Conservation (phyloP, 805 yeast genomes). For the Sungouiozyma intestinalis region DNA sequence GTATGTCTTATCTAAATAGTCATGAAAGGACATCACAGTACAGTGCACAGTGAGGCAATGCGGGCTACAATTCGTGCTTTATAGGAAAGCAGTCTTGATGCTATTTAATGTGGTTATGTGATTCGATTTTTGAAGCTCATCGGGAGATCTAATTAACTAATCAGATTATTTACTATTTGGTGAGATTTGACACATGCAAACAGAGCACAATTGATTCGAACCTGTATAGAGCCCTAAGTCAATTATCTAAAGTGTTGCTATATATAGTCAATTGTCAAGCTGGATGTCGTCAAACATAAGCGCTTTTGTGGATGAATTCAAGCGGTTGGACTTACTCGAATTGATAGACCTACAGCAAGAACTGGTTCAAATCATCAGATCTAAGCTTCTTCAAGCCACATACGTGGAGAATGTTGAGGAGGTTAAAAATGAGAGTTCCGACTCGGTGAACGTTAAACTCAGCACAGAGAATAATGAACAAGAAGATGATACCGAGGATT, state of each 20-base stretch:
- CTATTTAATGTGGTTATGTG: too few relatives aligned
- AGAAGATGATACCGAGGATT: constrained; percentile 14
- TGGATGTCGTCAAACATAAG: not conserved
- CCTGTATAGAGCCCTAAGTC: too few relatives aligned
- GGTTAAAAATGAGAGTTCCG: too few relatives aligned
- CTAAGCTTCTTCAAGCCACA: constrained; percentile 1
- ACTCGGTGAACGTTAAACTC: too few relatives aligned
- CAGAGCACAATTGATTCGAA: too few relatives aligned
- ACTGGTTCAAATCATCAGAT: not conserved
- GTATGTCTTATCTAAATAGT: constrained; percentile 38
- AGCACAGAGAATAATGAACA: too few relatives aligned
- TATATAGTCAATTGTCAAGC: not conserved
- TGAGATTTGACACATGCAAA: not conserved
- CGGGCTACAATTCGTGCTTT: too few relatives aligned
- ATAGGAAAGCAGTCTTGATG: too few relatives aligned
- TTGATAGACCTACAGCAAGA: not conserved
- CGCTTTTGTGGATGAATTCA: not conserved
- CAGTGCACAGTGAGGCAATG: too few relatives aligned
- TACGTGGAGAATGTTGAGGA: too few relatives aligned
- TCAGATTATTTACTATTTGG: not conserved
- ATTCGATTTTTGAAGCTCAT: constrained; percentile 1
- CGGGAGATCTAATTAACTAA: not conserved
- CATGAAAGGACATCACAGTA: constrained; percentile 34
- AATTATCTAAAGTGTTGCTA: not conserved
- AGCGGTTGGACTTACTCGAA: not conserved